Conservation (phyloP, 495 filamentous ascomycete genomes). For the Corynascus novoguineensis region DNA sequence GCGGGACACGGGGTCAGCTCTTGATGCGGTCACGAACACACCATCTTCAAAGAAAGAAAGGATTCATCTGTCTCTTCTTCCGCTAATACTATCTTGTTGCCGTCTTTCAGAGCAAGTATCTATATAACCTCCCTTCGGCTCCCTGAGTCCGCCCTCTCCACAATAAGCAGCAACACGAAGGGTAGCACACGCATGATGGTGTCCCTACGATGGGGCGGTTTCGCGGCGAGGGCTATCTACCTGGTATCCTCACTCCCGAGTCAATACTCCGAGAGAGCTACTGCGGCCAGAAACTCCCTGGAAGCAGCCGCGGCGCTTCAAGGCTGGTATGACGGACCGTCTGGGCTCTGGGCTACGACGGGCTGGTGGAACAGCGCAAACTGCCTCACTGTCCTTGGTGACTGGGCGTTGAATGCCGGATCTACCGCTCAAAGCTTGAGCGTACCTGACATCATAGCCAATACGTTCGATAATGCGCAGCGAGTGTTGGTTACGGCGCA, state of each 20-base stretch:
- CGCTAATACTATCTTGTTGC: not conserved
- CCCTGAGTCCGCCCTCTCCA: not conserved
- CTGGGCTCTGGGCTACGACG: constrained; percentile 59
- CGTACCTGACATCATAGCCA: constrained; percentile 37
- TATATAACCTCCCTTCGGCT: not conserved
- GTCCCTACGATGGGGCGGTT: constrained; percentile 28
- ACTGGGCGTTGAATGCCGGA: constrained; percentile 47
- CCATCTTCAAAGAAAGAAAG: not conserved
- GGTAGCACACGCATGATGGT: too few relatives aligned
- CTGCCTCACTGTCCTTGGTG: constrained; percentile 56
- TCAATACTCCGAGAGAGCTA: constrained; percentile 13
- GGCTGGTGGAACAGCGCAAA: constrained; percentile 80
- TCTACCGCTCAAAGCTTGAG: constrained; percentile 26
- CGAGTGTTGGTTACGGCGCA: constrained; percentile 22
- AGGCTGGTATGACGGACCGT: constrained; percentile 55
- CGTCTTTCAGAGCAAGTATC: not conserved
- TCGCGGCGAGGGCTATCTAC: constrained; percentile 37
- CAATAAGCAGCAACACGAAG: constrained; percentile 1
- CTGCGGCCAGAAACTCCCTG: constrained; percentile 39
- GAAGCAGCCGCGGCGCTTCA: constrained; percentile 50
- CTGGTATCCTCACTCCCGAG: constrained; percentile 29
- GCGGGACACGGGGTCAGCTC: too few relatives aligned
- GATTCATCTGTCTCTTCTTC: not conserved
- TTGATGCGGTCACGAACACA: not conserved
- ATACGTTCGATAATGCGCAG: constrained; percentile 42